Base-by-base conservation (phyloP, 179 eudicot genomes). In the Amaranthus tricolor region DNA sequence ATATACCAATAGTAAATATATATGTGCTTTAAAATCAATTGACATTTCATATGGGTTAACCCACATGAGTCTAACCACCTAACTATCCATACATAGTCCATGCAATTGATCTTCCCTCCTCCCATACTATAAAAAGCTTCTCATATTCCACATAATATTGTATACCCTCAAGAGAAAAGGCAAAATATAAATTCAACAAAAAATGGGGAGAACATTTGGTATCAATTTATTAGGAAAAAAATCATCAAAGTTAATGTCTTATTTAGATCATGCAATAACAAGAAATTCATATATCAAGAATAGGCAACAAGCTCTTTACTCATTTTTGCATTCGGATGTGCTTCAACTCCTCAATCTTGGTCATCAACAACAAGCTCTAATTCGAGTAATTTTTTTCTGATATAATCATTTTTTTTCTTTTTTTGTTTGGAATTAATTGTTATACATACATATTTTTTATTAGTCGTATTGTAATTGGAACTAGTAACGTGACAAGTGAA, bases 341-440 rank as follows among this genome's bases (percentile, higher is more conserved):
- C 76, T 85, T 13, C 85, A 92, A 70, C 87, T 90, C 59, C 90
- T 92, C 66, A 81, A 78, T 44, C 91, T 78, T 19, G 80, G 80
- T 64, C 81, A 83, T 66, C 84, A 81, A 21, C 85, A 89, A 31
- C 86, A 81, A 64, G 97, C 96, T 76, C 84, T 90, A 71, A 83
- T 84, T 31, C 86, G 96, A 11, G 97, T 92, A 83, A 71, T 6
- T 10, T 24, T 10, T 24, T 58, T 51, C 72, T 45, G 16, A 14
- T 0, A 5, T 45, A 16, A 0, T 62, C 52, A 4, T 44, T 44
- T 49, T 17, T 53, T 5, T 10, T 62, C 6, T 24, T 24, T 21
- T 50, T 14, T 21, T 20, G n/a, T 66, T 15, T 17, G 5, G n/a
- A 66, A 49, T 66, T 49, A 49, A 5, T 48, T 66, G 5, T 66